phyloP scores from a whole-genome alignment of 2,329 filamentous ascomycete genomes.

The Davidsoniella virescens region DNA sequence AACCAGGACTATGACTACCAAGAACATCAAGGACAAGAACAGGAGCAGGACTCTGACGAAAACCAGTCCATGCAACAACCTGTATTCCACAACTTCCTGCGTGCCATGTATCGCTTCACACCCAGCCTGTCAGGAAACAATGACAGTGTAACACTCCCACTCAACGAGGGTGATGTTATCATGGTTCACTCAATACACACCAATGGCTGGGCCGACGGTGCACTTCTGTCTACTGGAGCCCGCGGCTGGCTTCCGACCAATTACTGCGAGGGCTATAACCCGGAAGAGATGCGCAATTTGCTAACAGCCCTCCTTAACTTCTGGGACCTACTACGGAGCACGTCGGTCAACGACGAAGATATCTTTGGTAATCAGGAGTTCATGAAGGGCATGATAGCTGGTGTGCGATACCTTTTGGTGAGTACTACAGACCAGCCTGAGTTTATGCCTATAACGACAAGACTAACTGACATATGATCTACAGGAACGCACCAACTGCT shows the following conservation, averaged over 20 bases:
- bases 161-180: constrained; percentile 83
- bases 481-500: constrained; percentile 74
- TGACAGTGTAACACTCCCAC: constrained; percentile 71
- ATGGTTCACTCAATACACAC: constrained; percentile 92
- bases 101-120: constrained; percentile 86
- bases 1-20: not conserved
- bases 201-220: constrained; percentile 97
- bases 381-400: constrained; percentile 84
- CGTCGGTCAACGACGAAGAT: constrained; percentile 55
- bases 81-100: constrained; percentile 84
- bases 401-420: constrained; percentile 78
- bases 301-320: constrained; percentile 78
- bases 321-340: constrained; percentile 76
- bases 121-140: constrained; percentile 63
- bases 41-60: constrained; percentile 18
- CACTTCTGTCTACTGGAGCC: constrained; percentile 66
- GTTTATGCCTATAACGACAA: too few species aligned
- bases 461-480: not conserved
- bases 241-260: constrained; percentile 96
- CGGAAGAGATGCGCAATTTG: constrained; percentile 68
- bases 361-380: constrained; percentile 86
- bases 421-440: constrained; percentile 22
- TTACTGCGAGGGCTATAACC: constrained; percentile 91
- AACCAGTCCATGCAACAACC: constrained; percentile 29
- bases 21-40: constrained; percentile 15